Evolutionary conservation across 345 rosid species (phyloP).

Genomic region (Hibiscus mutabilis): DNA sequence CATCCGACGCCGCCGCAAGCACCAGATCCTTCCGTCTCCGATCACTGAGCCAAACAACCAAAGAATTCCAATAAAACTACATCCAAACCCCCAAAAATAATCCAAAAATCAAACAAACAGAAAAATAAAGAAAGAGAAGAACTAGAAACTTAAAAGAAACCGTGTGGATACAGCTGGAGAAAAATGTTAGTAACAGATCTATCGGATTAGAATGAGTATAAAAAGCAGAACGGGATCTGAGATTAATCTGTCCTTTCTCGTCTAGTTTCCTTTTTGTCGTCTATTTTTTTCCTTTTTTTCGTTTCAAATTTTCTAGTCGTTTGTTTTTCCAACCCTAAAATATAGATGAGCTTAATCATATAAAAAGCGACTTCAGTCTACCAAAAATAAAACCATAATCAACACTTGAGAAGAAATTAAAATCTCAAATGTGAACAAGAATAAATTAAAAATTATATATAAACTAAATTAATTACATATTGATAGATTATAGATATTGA

Average conservation of each 20-base stretch:
- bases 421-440: neutral
- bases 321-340: constrained; percentile 26
- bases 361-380: constrained; percentile 24
- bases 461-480: neutral
- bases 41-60: constrained; percentile 1
- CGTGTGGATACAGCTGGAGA: constrained; percentile 20
- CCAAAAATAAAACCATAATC: constrained; percentile 16
- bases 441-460: neutral
- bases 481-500: neutral
- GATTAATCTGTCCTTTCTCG: constrained; percentile 2
- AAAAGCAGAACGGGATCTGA: constrained; percentile 25
- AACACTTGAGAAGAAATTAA: constrained; percentile 3
- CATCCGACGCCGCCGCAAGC: constrained; percentile 33
- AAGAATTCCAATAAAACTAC: neutral
- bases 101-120: neutral
- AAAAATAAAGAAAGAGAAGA: neutral
- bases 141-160: neutral
- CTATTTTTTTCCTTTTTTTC: constrained; percentile 17
- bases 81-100: neutral
- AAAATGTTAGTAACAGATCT: constrained; percentile 12
- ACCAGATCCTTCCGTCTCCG: constrained; percentile 33
- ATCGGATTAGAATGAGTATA: constrained; percentile 13
- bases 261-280: neutral
- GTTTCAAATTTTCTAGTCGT: constrained; percentile 17
- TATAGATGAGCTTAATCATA: constrained; percentile 13